Conservation (phyloP, 1,284 basidiomycete species). For the Trichosporon inkin region DNA sequence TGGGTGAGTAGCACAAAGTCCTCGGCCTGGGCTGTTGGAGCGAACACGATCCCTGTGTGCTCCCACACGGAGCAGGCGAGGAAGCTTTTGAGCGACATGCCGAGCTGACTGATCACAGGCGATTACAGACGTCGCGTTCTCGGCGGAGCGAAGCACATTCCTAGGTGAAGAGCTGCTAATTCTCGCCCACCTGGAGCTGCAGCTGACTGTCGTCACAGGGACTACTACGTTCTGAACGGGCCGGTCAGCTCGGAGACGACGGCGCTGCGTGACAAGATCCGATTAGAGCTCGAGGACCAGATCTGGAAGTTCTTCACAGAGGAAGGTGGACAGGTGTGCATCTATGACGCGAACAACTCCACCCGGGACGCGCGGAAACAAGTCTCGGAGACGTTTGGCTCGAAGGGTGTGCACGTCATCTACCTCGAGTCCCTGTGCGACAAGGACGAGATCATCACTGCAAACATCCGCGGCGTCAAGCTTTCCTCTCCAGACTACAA, state of each 20-base stretch:
- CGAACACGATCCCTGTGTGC: not conserved
- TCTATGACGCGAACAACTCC: conserved; percentile 99
- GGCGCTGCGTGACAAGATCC: conserved; percentile 66
- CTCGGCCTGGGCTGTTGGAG: no score
- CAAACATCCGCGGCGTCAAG: conserved; percentile 94
- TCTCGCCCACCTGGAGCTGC: not conserved
- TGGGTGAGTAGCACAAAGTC: not conserved
- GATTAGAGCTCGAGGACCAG: conserved; percentile 74
- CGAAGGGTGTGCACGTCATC: conserved; percentile 81
- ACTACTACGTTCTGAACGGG: not conserved
- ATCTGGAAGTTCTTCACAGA: conserved; percentile 85
- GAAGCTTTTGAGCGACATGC: no score
- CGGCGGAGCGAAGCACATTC: conserved; percentile 81
- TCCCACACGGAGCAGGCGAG: no score
- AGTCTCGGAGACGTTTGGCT: conserved; percentile 78
- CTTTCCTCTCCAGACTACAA: conserved; percentile 96
- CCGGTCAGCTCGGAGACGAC: conserved; percentile 61
- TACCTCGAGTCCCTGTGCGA: conserved; percentile 84
- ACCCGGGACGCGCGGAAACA: conserved; percentile 63
- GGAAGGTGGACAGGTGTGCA: conserved; percentile 81
- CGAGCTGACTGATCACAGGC: conserved; percentile 52
- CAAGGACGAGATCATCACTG: conserved; percentile 85
- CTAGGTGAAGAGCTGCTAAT: conserved; percentile 53
- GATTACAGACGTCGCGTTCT: conserved; percentile 88
- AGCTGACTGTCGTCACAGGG: conserved; percentile 55